Evolutionary conservation across 2,329 filamentous ascomycete species (phyloP).

Genomic region (Talaromyces sp.): DNA sequence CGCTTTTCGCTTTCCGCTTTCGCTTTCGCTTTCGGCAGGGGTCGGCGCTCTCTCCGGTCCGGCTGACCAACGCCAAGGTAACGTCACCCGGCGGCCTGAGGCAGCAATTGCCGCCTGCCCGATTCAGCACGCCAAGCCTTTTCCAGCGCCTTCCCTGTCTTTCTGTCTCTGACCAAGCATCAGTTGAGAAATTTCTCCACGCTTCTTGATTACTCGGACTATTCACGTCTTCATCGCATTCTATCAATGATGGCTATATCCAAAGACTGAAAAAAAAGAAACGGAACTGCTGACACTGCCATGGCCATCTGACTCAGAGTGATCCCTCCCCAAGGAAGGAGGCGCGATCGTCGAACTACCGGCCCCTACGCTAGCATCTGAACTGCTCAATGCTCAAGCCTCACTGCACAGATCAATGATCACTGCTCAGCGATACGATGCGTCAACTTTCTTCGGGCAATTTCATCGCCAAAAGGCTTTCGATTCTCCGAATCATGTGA

Average conservation of each 20-base stretch:
- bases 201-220: neutral
- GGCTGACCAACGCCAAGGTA: neutral
- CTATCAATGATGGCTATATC: neutral
- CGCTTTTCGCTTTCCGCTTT: neutral
- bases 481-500: neutral
- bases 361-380: neutral
- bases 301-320: neutral
- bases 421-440: neutral
- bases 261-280: neutral
- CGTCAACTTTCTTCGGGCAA: neutral
- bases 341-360: neutral
- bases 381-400: too few relatives aligned
- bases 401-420: too few relatives aligned
- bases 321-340: neutral
- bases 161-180: neutral
- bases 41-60: constrained; percentile 2
- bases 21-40: constrained; percentile 4
- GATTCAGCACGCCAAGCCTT: neutral
- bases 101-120: neutral
- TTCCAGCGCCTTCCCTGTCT: neutral
- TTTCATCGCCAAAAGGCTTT: neutral
- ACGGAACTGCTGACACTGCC: neutral
- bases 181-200: neutral
- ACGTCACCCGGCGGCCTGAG: constrained; percentile 11
- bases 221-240: neutral